These are phyloP conservation scores for Actinomortierella ambigua DNA, from an alignment of 371 early-diverging fungal genomes.

Conservation along the genomic window DNA sequence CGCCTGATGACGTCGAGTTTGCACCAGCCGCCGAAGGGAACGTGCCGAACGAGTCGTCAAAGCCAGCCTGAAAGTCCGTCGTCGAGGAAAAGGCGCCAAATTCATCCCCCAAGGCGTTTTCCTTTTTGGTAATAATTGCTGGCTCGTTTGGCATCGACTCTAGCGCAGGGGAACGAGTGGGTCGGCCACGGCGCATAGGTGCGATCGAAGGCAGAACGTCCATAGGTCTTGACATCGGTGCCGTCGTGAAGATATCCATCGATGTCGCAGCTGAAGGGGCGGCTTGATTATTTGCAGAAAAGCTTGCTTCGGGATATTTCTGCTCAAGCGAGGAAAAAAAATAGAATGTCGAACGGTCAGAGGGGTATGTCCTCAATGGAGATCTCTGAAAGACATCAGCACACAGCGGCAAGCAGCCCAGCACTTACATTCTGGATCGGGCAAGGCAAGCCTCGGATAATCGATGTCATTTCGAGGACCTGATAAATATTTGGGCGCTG, in stretches of 20 bases:
- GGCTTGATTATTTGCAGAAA: slow-evolving; percentile 17
- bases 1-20: slow-evolving; percentile 24
- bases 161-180: slow-evolving; percentile 48
- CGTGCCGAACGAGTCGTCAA: slow-evolving; percentile 45
- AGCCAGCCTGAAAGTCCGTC: slow-evolving; percentile 21
- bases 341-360: background rate
- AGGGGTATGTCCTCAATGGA: slow-evolving; percentile 22
- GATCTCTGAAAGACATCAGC: background rate
- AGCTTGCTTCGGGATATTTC: slow-evolving; percentile 41
- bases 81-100: slow-evolving; percentile 3
- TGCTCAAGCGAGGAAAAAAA: slow-evolving; percentile 18
- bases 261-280: slow-evolving; percentile 34
- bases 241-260: slow-evolving; percentile 48
- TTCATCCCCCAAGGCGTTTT: background rate
- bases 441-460: slow-evolving; percentile 69
- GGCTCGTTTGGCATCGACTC: slow-evolving; percentile 5
- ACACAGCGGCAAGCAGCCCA: background rate
- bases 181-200: slow-evolving; percentile 80
- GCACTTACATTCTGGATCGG: slow-evolving; percentile 61
- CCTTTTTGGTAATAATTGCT: slow-evolving; percentile 1
- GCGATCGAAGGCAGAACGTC: slow-evolving; percentile 56
- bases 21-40: slow-evolving; percentile 14
- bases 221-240: slow-evolving; percentile 44
- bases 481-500: slow-evolving; percentile 81
- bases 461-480: slow-evolving; percentile 67